phyloP scores from a whole-genome alignment of 1,284 basidiomycete genomes.

The Golubevia pallescens region DNA sequence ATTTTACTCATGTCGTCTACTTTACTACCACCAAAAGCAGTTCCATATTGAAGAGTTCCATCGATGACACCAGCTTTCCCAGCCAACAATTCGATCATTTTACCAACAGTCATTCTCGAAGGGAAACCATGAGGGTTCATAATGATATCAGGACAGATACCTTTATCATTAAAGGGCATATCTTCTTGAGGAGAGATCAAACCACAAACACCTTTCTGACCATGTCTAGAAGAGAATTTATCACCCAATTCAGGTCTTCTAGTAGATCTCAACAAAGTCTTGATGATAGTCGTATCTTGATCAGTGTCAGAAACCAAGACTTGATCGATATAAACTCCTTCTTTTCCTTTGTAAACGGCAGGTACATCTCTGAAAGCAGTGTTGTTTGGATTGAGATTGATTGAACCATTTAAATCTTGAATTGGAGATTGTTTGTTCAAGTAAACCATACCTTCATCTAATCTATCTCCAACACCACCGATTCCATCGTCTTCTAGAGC shows the following conservation, averaged over 20 bases:
- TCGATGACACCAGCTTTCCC: constrained; percentile 60
- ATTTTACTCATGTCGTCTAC: constrained; percentile 59
- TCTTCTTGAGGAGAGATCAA: constrained; percentile 58
- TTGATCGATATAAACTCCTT: constrained; percentile 56
- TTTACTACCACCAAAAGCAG: constrained; percentile 56
- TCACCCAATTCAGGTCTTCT: constrained; percentile 59
- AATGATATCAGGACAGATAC: constrained; percentile 61
- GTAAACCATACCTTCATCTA: constrained; percentile 57
- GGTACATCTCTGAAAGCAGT: constrained; percentile 51
- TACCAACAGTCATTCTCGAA: constrained; percentile 64
- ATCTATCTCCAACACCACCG: constrained; percentile 51
- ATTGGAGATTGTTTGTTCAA: constrained; percentile 60
- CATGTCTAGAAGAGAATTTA: constrained; percentile 64
- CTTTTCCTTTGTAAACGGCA: constrained; percentile 50
- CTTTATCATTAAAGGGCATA: constrained; percentile 59
- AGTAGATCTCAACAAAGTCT: constrained; percentile 57
- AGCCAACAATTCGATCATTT: constrained; percentile 63
- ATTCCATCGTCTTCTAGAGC: constrained; percentile 56
- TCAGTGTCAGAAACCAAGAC: constrained; percentile 60
- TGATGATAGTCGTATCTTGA: constrained; percentile 59
- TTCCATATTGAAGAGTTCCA: constrained; percentile 59
- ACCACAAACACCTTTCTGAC: constrained; percentile 62
- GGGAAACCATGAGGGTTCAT: constrained; percentile 65
- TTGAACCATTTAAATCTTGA: constrained; percentile 19
- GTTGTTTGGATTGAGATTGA: constrained; percentile 40